Conservation (phyloP, 2,329 filamentous ascomycete species). For the Coniochaeta sp. region DNA sequence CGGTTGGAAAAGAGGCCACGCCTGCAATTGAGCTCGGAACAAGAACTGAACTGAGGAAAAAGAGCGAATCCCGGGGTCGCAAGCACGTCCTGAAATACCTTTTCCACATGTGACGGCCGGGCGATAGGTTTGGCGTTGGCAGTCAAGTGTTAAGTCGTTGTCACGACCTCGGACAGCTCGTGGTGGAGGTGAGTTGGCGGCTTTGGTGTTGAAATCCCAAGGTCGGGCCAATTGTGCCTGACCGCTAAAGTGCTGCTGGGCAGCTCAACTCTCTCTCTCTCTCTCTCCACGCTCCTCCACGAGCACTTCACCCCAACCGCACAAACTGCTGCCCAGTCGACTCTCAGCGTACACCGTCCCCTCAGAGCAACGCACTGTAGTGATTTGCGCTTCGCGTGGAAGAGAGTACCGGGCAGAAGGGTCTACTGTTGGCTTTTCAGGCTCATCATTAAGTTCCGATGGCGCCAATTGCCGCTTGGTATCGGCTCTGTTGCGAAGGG, state of each 20-base stretch:
- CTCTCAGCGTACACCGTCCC: neutral
- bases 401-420: neutral
- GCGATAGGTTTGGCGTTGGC: neutral
- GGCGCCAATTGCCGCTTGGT: neutral
- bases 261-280: neutral
- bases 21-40: neutral
- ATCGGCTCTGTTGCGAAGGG: neutral
- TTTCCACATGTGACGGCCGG: neutral
- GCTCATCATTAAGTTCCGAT: neutral
- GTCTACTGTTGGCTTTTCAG: neutral
- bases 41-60: neutral
- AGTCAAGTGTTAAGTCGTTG: neutral
- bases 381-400: neutral
- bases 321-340: neutral
- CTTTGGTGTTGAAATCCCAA: neutral
- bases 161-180: neutral
- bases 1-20: neutral
- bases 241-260: too few relatives aligned
- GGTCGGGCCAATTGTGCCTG: neutral
- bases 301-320: neutral
- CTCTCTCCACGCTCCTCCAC: neutral
- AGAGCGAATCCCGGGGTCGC: neutral
- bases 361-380: neutral
- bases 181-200: neutral
- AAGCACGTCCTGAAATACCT: neutral